Evolutionary conservation across 108 stramenopile genomes (phyloP), one percentile per base, ranked within the genome.

Genomic region (Skeletonema grethae): DNA sequence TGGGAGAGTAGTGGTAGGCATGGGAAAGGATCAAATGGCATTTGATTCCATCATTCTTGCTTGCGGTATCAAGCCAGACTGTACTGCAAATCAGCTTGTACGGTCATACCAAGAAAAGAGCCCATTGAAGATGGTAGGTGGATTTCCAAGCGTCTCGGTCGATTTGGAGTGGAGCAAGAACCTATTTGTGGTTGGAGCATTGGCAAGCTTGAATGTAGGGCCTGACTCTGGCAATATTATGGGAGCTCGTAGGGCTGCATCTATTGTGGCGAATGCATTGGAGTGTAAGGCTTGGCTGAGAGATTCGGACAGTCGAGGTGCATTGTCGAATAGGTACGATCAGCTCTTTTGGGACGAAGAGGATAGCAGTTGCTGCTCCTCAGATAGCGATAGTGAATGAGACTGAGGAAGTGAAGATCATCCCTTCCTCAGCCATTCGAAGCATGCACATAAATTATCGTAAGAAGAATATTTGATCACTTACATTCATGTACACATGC

Each of bases 221-320:
- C 90, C 90, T 0, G 90, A 88, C 73, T 85, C 81, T 12, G 87
- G 65, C 13, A 92, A 92, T 79, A 58, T 89, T 6, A 88, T 87
- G 87, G 90, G 90, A 24, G 85, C 86, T 39, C 67, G 85, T 24
- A 74, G 90, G 28, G 87, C 82, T 61, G 86, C 90, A 25, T 62
- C 80, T 5, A 69, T 85, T 20, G 83, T 86, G 34, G 75, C 89
- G 4, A 80, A 82, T 58, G 36, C 78, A 7, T 30, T 90, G 60
- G 80, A 78, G 18, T 72, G 80, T 30, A 81, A 76, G 24, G 55
- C 55, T 11, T 87, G 86, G 86, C 72, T 87, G 10, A 73, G 85
- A n/a, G 62, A 82, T 13, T 15, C 63, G 28, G 67, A 62, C 2
- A 58, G 63, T 16, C 61, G 50, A 39, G 50, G 50, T 9, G 50